Evolutionary conservation across 1,284 basidiomycete species (phyloP), one percentile per base, ranked within the genome.

Genomic region (Tilletia indica): DNA sequence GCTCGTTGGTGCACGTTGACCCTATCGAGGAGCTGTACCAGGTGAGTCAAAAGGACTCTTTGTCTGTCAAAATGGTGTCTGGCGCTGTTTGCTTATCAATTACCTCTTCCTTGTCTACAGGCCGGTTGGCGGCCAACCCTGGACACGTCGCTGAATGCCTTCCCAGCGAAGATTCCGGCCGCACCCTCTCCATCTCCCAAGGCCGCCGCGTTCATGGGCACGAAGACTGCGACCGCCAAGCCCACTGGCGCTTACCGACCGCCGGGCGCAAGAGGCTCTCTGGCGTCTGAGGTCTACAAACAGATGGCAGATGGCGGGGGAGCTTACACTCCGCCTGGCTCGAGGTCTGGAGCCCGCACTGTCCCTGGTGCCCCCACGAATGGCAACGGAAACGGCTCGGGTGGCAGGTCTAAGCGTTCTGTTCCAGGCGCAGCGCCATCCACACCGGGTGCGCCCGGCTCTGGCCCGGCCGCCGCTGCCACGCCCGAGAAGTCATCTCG

Each of bases 21-120:
- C 81, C 86, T 69, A 86, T 89, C 68, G 92, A 95, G 19, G 93
- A 96, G 83, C 87, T 94, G n/a, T 96, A 96, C 85, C 92, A 94
- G 84, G 58, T 63, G 36, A 1, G 58, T 36, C 11, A 34, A 25
- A 21, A 14, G 19, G n/a, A 21, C 16, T 34, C 11, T 9, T 11
- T 42, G 47, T 42, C 25, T 49, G 58, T 45, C 9, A 14, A 14
- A 45, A 9, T 1, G 42, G 1, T 64, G 8, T 56, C 67, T 21
- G 39, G 47, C 36, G 47, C 36, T n/a, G 69, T 45, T 68, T 48
- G 42, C 42, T 45, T 8, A 45, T 14, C 6, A 45, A 14, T 56
- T 21, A 21, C 49, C 38, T 48, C 19, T 14, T 47, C 49, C n/a
- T 12, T 21, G 25, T 31, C 49, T 11, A 9, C 76, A 86, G 85